Percentiles rank a stretch among this genome's conserved stretches.
Conservation (phyloP, 1,139 yeast genomes). For the Candida anutae region DNA sequence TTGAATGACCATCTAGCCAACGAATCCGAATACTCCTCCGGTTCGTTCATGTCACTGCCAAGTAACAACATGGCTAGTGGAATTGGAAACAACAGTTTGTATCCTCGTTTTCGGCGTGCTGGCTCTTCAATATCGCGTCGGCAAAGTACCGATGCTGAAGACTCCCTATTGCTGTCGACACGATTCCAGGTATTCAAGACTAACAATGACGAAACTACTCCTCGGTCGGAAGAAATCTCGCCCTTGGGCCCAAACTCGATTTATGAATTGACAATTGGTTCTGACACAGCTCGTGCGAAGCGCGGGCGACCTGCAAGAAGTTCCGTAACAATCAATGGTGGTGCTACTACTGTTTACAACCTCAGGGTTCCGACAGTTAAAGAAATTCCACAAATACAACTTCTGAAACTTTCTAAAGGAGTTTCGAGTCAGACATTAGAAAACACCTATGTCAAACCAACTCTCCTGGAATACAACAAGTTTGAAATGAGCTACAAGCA, state of each 20-base stretch:
- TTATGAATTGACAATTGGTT: conserved; percentile 60
- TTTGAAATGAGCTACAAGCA: conserved; percentile 44
- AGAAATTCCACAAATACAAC: conserved; percentile 80
- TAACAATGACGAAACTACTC: conserved; percentile 14
- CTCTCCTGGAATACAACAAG: conserved; percentile 47
- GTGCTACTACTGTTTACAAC: conserved; percentile 31
- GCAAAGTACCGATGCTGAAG: conserved; percentile 32
- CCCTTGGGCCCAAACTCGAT: conserved; percentile 78
- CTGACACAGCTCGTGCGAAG: conserved; percentile 38
- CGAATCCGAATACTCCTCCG: conserved; percentile 18
- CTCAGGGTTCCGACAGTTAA: conserved; percentile 63
- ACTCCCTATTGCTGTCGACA: conserved; percentile 25
- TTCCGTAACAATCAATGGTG: conserved; percentile 36
- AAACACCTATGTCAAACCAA: conserved; percentile 28
- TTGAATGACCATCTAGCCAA: conserved; percentile 34
- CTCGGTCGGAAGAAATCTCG: conserved; percentile 25
- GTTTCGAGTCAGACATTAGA: conserved; percentile 43
- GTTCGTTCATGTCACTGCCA: conserved; percentile 11
- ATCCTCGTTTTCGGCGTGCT: too few species aligned
- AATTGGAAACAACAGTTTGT: too few species aligned
- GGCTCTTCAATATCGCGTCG: conserved; percentile 20
- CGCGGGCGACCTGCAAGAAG: conserved; percentile 23
- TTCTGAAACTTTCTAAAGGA: conserved; percentile 49
- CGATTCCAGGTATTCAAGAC: conserved; percentile 19
- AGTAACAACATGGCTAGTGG: conserved; percentile 4